Conservation (phyloP, 73 alveolate genomes). For the Breviolum minutum region DNA sequence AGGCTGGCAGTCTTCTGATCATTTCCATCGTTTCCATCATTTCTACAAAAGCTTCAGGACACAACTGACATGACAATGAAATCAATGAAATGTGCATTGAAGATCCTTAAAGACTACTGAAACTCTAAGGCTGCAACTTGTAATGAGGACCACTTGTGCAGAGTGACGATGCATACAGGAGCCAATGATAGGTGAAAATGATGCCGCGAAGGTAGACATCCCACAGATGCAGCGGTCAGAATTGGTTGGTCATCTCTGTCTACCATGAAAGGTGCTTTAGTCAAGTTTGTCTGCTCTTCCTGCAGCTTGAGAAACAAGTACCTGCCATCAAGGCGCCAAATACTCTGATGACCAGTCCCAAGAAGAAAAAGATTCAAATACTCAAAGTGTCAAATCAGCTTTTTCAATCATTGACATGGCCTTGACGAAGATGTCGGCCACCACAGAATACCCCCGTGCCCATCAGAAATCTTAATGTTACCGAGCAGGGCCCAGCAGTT, state of each 20-base stretch:
- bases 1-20: too few relatives aligned
- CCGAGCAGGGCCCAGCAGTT: too few relatives aligned
- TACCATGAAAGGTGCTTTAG: not conserved
- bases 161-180: too few relatives aligned
- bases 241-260: not conserved
- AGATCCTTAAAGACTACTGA: not conserved
- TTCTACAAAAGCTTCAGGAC: not conserved
- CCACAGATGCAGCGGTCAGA: not conserved
- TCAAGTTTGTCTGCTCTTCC: not conserved
- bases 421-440: not conserved
- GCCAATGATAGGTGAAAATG: not conserved
- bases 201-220: not conserved
- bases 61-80: not conserved
- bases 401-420: not conserved
- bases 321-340: not conserved
- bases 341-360: not conserved
- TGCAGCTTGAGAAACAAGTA: not conserved
- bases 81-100: not conserved
- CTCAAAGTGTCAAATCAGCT: not conserved
- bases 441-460: too few relatives aligned
- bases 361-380: too few relatives aligned
- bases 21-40: not conserved
- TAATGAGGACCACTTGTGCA: too few relatives aligned
- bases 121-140: not conserved
- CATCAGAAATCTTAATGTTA: too few relatives aligned